Evolutionary conservation across 2,329 filamentous ascomycete species (phyloP).

Genomic region (Pyricularia sp.): DNA sequence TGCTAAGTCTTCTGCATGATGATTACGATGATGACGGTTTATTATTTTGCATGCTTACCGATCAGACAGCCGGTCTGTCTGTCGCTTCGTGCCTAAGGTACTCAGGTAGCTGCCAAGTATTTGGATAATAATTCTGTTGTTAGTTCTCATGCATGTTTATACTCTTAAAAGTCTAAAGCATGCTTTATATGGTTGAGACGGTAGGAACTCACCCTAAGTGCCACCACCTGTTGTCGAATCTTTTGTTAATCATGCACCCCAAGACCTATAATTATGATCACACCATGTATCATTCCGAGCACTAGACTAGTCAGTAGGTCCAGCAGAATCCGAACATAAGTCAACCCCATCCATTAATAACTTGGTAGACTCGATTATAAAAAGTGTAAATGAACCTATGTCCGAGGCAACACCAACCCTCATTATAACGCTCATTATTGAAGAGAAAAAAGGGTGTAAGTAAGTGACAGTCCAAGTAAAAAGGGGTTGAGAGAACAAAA

Average conservation of each 20-base stretch:
- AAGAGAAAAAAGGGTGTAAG: background rate
- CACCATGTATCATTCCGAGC: background rate
- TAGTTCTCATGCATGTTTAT: no score
- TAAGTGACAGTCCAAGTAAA: background rate
- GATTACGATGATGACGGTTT: background rate
- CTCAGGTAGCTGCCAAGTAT: background rate
- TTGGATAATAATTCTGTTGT: background rate
- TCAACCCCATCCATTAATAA: background rate
- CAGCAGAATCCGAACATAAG: background rate
- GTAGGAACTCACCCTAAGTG: background rate
- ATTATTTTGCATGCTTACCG: background rate
- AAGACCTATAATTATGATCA: background rate
- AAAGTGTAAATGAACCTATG: background rate
- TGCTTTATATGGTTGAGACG: background rate
- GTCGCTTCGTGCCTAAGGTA: background rate
- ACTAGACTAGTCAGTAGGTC: background rate
- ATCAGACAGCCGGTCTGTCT: background rate
- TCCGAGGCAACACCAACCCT: background rate
- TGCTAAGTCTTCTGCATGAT: background rate
- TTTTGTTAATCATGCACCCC: background rate
- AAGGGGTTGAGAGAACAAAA: background rate
- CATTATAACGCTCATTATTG: background rate
- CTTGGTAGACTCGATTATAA: background rate
- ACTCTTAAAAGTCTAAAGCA: background rate
- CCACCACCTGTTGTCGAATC: background rate